phyloP scores from a whole-genome alignment of 139 green algal species.

The Chlorella sp. region DNA sequence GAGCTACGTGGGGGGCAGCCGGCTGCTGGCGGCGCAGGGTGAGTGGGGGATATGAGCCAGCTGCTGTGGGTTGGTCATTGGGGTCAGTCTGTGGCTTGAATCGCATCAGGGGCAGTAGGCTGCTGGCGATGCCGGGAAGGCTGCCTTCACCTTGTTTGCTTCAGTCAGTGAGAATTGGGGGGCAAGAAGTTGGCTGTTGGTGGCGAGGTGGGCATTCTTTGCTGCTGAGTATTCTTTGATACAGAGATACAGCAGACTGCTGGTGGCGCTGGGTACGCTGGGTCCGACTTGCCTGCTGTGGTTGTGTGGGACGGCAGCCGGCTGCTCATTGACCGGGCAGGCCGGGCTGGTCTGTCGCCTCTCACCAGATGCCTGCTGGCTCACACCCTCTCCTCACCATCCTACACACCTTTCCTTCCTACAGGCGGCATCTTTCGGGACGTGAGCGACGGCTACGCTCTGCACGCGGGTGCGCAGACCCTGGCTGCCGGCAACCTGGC shows the following conservation, averaged over 20 bases:
- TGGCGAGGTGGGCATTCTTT: no score
- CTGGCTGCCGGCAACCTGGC: constrained; percentile 25
- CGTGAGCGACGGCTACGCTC: not conserved
- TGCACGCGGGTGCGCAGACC: constrained; percentile 4
- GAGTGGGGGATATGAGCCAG: no score
- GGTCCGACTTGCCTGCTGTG: not conserved
- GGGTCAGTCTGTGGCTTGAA: no score
- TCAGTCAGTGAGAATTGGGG: no score
- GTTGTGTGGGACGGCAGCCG: not conserved
- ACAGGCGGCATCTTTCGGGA: constrained; percentile 28
- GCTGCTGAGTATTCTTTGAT: no score
- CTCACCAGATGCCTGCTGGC: not conserved
- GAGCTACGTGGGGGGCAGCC: constrained; percentile 24
- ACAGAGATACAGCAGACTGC: no score
- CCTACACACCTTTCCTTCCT: not conserved
- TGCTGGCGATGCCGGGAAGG: no score
- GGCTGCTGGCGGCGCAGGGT: constrained; percentile 31
- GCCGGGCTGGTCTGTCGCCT: not conserved
- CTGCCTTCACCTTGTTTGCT: no score
- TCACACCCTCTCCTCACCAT: not conserved
- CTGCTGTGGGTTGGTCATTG: no score
- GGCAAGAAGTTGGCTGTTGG: no score
- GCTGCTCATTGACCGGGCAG: not conserved
- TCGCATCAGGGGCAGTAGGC: no score
- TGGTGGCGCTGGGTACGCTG: not conserved